Base-by-base conservation (phyloP, 2,329 filamentous ascomycete genomes). In the Elsinoe necatrix region DNA sequence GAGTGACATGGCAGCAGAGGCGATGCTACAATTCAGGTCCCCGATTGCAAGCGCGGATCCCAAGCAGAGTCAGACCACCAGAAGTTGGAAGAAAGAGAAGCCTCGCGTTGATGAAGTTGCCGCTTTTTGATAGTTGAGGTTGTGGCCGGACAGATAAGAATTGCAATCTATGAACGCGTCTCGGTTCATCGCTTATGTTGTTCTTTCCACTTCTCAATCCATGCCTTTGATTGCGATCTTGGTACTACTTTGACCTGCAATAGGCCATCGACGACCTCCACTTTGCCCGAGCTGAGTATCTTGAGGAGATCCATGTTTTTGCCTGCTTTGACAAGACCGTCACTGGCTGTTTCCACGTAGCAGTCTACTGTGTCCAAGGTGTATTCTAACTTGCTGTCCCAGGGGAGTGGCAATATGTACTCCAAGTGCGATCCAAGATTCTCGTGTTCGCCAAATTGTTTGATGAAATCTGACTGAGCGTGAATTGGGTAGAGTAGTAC, bases 381-480 rank as follows among this genome's bases (percentile, higher is more conserved):
- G 70, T 95, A 96, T 65, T 83, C 83, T 1, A 78, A 72, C 59
- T 78, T 74, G 14, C 70, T 66, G 65, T 97, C 93, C 93, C 93
- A 98, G 11, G 90, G 89, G 65, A 90, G 71, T 1, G 91, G 92
- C 58, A 98, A 81, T 8, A 97, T 85, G 66, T 96, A 95, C 2
- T 78, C 77, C 51, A 98, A 75, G 70, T 96, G 91, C 62, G 92
- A 84, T 6, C 77, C 78, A 25, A 96, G 75, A 14, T 79, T 80
- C 63, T 93, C 84, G 59, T 79, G 82, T 76, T 97, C 93, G 54
- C 79, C 78, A 64, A 95, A 93, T 0, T 82, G 81, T 74, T 95
- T 95, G 71, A 98, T 80, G 65, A 98, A 93, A 70, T 98, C 93
- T 1, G 83, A 87, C 75, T 97, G 84, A 47, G 86, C 77, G 60